phyloP scores from a whole-genome alignment of 257 asterid species.

The Pogostemon cablin region DNA sequence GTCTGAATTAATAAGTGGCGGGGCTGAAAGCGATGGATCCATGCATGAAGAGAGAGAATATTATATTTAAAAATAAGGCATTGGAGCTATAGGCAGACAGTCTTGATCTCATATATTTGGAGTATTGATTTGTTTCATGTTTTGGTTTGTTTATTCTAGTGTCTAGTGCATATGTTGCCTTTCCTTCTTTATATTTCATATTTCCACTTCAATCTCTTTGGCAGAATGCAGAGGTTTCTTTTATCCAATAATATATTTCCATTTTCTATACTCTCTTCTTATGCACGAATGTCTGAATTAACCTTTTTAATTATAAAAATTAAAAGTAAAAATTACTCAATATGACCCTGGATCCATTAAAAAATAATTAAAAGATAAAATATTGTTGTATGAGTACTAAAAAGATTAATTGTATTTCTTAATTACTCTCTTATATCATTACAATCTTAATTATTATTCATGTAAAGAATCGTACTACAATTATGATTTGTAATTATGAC shows the following conservation, averaged over 20 bases:
- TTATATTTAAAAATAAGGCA: constrained; percentile 18
- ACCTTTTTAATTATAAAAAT: no score
- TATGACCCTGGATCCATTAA: no score
- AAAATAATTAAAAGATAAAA: no score
- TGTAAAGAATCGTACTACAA: no score
- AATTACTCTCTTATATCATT: no score
- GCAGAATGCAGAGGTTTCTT: constrained; percentile 32
- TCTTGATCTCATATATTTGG: not conserved
- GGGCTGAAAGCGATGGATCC: constrained; percentile 43
- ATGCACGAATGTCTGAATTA: not conserved
- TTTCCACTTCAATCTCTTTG: constrained; percentile 22
- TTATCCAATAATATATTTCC: constrained; percentile 23
- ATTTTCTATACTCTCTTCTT: not conserved
- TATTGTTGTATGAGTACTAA: no score
- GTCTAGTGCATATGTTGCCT: constrained; percentile 27
- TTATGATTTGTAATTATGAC: no score
- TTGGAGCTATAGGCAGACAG: not conserved
- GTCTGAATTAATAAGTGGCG: constrained; percentile 28
- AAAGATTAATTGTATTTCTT: no score
- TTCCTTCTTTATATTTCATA: constrained; percentile 20
- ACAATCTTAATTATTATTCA: no score
- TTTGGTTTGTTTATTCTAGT: constrained; percentile 24
- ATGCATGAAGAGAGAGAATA: constrained; percentile 23
- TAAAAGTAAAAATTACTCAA: no score
- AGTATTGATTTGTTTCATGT: constrained; percentile 18